Percentiles rank a stretch among this genome's conserved stretches.
Evolutionary conservation across 192 early-diverging fungal genomes (phyloP).

Genomic region (Backusella sp.): DNA sequence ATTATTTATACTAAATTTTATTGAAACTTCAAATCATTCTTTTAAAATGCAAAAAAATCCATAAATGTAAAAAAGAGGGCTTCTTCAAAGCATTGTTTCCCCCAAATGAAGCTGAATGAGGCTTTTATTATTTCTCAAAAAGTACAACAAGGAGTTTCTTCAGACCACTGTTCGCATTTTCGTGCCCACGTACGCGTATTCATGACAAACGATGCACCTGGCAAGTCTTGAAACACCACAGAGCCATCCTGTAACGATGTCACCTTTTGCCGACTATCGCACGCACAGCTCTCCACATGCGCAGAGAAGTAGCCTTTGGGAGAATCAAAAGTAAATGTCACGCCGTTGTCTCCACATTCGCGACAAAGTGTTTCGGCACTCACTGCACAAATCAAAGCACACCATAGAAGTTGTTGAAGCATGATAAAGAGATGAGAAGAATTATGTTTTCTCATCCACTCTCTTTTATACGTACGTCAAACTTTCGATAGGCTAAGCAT

Average conservation of each 20-base stretch:
- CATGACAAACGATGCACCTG: neutral
- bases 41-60: no score
- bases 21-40: no score
- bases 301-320: neutral
- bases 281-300: neutral
- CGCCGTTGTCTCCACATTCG: neutral
- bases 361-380: neutral
- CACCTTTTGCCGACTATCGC: neutral
- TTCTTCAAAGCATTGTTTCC: no score
- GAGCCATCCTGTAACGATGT: neutral
- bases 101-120: no score
- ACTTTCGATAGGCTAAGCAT: neutral
- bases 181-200: neutral
- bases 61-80: no score
- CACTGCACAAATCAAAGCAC: neutral
- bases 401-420: neutral
- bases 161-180: neutral
- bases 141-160: neutral
- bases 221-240: neutral
- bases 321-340: neutral
- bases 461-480: no score
- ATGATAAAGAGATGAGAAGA: neutral
- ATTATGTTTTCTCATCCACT: neutral
- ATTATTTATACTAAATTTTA: no score
- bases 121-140: neutral